Conservation (phyloP, 106 monocot genomes). For the Narthecium ossifragum region DNA sequence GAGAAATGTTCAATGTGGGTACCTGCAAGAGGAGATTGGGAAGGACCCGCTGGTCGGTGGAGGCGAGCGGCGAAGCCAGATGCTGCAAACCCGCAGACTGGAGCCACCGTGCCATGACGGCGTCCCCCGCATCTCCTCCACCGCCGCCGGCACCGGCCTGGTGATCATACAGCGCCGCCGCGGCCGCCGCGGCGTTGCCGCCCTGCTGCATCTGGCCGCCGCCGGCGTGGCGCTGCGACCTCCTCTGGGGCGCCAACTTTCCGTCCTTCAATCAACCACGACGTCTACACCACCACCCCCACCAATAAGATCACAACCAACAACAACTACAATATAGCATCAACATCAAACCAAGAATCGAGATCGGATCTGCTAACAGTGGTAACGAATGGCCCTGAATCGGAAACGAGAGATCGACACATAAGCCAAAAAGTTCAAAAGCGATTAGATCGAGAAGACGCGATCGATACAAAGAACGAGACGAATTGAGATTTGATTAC, state of each 20-base stretch:
- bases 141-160: conserved; percentile 10
- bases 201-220: conserved; percentile 51
- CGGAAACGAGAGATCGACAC: no score
- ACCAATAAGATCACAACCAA: no score
- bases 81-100: conserved; percentile 90
- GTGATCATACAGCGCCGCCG: conserved; percentile 36
- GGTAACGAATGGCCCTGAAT: no score
- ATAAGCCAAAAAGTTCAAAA: no score
- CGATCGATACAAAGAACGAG: no score
- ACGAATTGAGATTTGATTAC: no score
- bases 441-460: no score
- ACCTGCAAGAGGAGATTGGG: conserved; percentile 67
- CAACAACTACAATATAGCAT: no score
- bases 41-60: conserved; percentile 46
- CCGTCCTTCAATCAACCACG: background rate
- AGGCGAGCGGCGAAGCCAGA: conserved; percentile 58
- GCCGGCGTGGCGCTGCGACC: conserved; percentile 69
- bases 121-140: conserved; percentile 46
- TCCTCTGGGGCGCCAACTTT: conserved; percentile 63
- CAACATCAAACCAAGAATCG: no score
- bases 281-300: no score
- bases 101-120: conserved; percentile 78
- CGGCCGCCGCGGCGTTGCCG: conserved; percentile 32
- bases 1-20: no score
- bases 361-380: no score